A percentile compares a stretch with the other conserved stretches of the same genome.
Evolutionary conservation across 208 protist species (phyloP).

Genomic region (Trypanosoma cruzi): DNA sequence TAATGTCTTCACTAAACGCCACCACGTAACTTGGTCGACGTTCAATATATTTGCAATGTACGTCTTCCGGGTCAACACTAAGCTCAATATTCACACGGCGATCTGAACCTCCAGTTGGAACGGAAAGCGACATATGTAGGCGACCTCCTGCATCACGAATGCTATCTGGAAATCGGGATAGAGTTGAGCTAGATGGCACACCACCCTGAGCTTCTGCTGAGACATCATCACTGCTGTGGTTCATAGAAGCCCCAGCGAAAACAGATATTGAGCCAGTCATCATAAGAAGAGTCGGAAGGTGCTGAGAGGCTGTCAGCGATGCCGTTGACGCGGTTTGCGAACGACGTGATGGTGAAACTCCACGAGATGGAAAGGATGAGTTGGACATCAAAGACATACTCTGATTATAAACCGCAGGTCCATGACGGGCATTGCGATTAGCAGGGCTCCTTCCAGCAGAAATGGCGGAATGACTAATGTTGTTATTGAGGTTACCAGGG

Average conservation of each 20-base stretch:
- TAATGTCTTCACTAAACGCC: slow-evolving; percentile 71
- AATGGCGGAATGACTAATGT: slow-evolving; percentile 9
- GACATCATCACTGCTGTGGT: slow-evolving; percentile 23
- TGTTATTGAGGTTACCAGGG: slow-evolving; percentile 6
- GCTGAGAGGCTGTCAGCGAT: slow-evolving; percentile 28
- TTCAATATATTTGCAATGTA: slow-evolving; percentile 77
- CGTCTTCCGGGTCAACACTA: slow-evolving; percentile 72
- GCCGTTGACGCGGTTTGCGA: slow-evolving; percentile 36
- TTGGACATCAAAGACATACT: slow-evolving; percentile 28
- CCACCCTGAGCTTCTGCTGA: neutral
- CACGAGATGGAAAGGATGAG: slow-evolving; percentile 36
- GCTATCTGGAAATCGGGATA: slow-evolving; percentile 15
- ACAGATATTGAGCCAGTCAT: slow-evolving; percentile 10
- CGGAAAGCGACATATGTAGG: slow-evolving; percentile 71
- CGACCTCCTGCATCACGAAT: slow-evolving; percentile 58
- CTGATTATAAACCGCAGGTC: slow-evolving; percentile 12
- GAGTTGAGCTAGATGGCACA: neutral
- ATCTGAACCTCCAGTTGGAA: slow-evolving; percentile 54
- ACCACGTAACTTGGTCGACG: slow-evolving; percentile 79
- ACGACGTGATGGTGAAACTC: slow-evolving; percentile 57
- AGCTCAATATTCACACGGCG: slow-evolving; percentile 69
- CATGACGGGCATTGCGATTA: slow-evolving; percentile 9
- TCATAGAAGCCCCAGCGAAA: slow-evolving; percentile 1
- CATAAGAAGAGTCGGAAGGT: slow-evolving; percentile 18
- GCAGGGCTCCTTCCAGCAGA: slow-evolving; percentile 16